Evolutionary conservation across 2,329 filamentous ascomycete genomes (phyloP), one percentile per base, ranked within the genome.

Genomic region (Metarhizium guizhouense): DNA sequence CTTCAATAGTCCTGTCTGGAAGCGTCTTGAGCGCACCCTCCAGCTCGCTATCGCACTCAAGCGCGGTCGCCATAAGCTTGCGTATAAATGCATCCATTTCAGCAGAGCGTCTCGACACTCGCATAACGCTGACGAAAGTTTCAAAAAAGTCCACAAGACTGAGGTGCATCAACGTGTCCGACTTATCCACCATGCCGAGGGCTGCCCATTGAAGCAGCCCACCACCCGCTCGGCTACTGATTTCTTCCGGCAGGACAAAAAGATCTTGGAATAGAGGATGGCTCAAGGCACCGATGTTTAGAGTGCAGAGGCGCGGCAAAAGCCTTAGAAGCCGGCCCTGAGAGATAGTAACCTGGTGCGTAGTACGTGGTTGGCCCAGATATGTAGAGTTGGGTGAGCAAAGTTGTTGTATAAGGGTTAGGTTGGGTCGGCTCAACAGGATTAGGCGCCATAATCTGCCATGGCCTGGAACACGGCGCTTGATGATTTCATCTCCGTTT

Each of bases 101-200:
- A 0, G 57, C 42, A 0, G 66, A 69, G 52, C 65, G 70, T 14
- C 67, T 68, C 0, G 74, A 69, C 4, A 76, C 65, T 14, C 76
- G 68, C 70, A 80, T 72, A 38, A 78, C 68, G 52, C 72, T 76
- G 32, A 82, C 66, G 20, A 82, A 68, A 7, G 70, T 67, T 67
- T 81, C 76, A 60, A 78, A 78, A 57, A 81, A 82, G 58, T 81
- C 76, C n/a, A 79, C 66, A 20, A 82, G 69, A 54, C 60, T 78
- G 6, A 78, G 65, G 47, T 76, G 73, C 74, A 82, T 77, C 25
- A 83, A 69, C 20, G 68, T 57, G 54, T 83, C 80, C 1, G 68
- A 63, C 54, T 63, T 71, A 56, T 78, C 76, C 30, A 81, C 71
- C 79, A 83, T 82, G 54, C 62, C 68, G 32, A 82, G 64, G 7